Base-by-base conservation (phyloP, 1,284 basidiomycete species). In the Austroboletus niveus region DNA sequence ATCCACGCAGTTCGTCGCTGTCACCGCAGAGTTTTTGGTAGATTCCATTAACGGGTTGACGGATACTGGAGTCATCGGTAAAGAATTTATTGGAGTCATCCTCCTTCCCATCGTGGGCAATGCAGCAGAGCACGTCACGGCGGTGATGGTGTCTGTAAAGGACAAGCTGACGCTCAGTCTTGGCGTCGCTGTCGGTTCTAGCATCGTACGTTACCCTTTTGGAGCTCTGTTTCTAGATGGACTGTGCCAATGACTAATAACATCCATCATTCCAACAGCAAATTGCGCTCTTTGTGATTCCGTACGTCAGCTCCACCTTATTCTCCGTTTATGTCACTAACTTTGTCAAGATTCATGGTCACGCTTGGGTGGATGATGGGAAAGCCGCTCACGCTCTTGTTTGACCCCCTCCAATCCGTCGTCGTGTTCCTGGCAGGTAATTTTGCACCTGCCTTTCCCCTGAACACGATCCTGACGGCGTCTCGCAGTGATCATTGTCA, bases 251-350 rank as follows among this genome's bases (percentile, higher is more conserved):
- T 31, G 45, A 14, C 4, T 15, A 38, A 42, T 42, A 27, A 39
- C 64, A 45, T 54, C 40, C 40, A 36, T 2, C 31, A 40, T 53
- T 35, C 48, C n/a, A 44, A 10, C 49, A 89, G 87, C 94, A 97
- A 86, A 92, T 93, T 34, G 88, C 91, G 2, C 78, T 94, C 27
- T 91, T 94, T 60, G 87, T 96, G 51, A 85, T 94, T 53, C 94
- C 94, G 72, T 84, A 54, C 56, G 79, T 72, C 29, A n/a, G 20
- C 20, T 11, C 6, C 10, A 2, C 31, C 14, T 10, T 8, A 3
- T n/a, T 31, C 1, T 32, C 45, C 71, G 84, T 86, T 31, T 27
- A 41, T 36, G 85, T 64, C 81, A 83, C 84, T 69, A 80, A 89
- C 82, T 12, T 31, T 14, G 17, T n/a, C 82, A 2, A 68, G 80